A percentile compares a stretch with the other conserved stretches of the same genome.
Evolutionary conservation across 2,329 filamentous ascomycete species (phyloP).

Genomic region (Fusarium paranaense): DNA sequence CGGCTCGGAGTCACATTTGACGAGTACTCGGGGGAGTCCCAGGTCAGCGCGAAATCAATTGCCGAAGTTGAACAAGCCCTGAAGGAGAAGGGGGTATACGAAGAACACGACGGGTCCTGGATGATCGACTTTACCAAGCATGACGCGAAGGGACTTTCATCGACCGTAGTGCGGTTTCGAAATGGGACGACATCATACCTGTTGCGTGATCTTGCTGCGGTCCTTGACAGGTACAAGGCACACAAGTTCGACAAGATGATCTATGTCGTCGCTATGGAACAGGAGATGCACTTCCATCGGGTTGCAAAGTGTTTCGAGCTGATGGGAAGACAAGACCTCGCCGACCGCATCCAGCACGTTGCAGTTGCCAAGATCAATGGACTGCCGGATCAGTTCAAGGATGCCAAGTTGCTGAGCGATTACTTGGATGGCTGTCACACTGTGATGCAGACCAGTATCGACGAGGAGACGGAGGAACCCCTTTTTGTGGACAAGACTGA

Average conservation of each 20-base stretch:
- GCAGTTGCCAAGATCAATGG: constrained; percentile 67
- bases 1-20: constrained; percentile 68
- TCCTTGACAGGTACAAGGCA: constrained; percentile 69
- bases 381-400: constrained; percentile 26
- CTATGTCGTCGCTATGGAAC: constrained; percentile 78
- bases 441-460: constrained; percentile 2
- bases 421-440: constrained; percentile 29
- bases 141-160: constrained; percentile 77
- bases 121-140: constrained; percentile 79
- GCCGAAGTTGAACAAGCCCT: constrained; percentile 68
- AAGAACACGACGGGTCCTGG: constrained; percentile 73
- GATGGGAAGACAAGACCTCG: constrained; percentile 49
- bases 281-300: constrained; percentile 78
- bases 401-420: constrained; percentile 32
- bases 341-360: constrained; percentile 50
- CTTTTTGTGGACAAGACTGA: constrained; percentile 22
- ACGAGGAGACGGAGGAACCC: constrained; percentile 14
- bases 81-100: constrained; percentile 69
- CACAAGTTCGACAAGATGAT: constrained; percentile 82
- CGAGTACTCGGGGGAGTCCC: constrained; percentile 75
- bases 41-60: constrained; percentile 64
- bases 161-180: constrained; percentile 73
- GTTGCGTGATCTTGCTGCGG: constrained; percentile 78
- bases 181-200: constrained; percentile 60
- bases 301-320: constrained; percentile 70